Conservation (phyloP, 1,284 basidiomycete genomes). For the Cutaneotrichosporon cavernicola region DNA sequence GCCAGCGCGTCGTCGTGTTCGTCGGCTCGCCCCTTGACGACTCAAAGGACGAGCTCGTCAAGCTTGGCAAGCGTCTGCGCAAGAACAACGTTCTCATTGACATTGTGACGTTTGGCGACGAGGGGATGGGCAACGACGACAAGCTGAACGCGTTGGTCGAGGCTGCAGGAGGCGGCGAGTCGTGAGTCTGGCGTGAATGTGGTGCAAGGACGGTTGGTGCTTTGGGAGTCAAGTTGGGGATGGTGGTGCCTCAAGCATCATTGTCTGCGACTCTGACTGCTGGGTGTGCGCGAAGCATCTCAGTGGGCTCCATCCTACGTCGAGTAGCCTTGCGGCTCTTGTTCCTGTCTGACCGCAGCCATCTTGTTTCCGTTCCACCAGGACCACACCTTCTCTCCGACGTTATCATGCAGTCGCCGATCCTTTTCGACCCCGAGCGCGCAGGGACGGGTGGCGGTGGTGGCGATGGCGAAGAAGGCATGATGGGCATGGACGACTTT, state of each 20-base stretch:
- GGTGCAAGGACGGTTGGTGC: background rate
- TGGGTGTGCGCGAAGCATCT: too few species aligned
- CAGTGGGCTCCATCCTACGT: background rate
- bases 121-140: constrained; percentile 51
- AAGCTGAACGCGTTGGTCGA: constrained; percentile 53
- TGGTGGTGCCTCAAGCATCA: background rate
- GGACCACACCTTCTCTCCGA: constrained; percentile 81
- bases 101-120: constrained; percentile 69
- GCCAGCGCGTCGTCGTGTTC: constrained; percentile 92
- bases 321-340: background rate
- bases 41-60: constrained; percentile 73
- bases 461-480: constrained; percentile 52
- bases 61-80: constrained; percentile 93
- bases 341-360: constrained; percentile 47
- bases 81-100: constrained; percentile 99
- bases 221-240: background rate
- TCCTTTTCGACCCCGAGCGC: constrained; percentile 77
- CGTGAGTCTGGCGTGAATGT: constrained; percentile 33
- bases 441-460: constrained; percentile 57
- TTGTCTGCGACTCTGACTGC: background rate
- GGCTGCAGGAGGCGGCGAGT: constrained; percentile 49
- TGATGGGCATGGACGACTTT: constrained; percentile 66
- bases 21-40: constrained; percentile 77
- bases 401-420: constrained; percentile 72
- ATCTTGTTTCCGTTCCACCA: constrained; percentile 76